These are phyloP conservation scores for Oxyria digyna DNA, from an alignment of 148 eudicot species.

Conservation along the genomic window DNA sequence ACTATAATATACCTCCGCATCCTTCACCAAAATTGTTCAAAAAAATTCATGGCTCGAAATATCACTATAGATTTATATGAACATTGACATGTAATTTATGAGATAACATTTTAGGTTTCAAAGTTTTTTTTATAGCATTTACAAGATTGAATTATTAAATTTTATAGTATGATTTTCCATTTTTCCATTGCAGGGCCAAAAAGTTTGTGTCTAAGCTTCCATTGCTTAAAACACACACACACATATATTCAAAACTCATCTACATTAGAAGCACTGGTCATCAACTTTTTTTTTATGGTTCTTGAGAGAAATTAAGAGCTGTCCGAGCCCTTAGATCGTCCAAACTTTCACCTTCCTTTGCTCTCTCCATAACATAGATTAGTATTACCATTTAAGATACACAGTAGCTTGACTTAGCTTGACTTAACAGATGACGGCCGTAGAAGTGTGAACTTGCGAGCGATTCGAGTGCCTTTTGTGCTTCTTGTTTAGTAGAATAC, in stretches of 20 bases:
- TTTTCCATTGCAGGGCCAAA: no score
- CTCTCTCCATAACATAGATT: constrained; percentile 58
- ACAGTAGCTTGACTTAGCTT: not conserved
- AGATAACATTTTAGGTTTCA: no score
- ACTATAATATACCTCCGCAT: no score
- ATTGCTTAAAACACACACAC: no score
- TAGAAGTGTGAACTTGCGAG: constrained; percentile 84
- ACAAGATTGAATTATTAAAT: no score
- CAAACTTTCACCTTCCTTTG: constrained; percentile 83
- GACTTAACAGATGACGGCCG: constrained; percentile 88
- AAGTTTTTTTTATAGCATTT: no score
- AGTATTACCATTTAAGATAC: not conserved
- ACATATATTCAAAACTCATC: constrained; percentile 9
- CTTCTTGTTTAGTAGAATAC: constrained; percentile 86
- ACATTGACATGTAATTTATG: no score
- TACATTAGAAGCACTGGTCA: constrained; percentile 26
- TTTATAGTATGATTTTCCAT: no score
- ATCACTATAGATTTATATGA: no score
- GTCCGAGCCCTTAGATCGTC: constrained; percentile 85
- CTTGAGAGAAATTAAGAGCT: constrained; percentile 65
- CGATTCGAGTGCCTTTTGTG: constrained; percentile 76
- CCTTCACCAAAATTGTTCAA: no score
- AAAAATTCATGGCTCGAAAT: no score
- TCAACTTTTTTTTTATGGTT: constrained; percentile 44
- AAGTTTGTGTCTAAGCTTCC: no score